Evolutionary conservation across 2,329 filamentous ascomycete genomes (phyloP).

Genomic region (Ophiostoma sp.): DNA sequence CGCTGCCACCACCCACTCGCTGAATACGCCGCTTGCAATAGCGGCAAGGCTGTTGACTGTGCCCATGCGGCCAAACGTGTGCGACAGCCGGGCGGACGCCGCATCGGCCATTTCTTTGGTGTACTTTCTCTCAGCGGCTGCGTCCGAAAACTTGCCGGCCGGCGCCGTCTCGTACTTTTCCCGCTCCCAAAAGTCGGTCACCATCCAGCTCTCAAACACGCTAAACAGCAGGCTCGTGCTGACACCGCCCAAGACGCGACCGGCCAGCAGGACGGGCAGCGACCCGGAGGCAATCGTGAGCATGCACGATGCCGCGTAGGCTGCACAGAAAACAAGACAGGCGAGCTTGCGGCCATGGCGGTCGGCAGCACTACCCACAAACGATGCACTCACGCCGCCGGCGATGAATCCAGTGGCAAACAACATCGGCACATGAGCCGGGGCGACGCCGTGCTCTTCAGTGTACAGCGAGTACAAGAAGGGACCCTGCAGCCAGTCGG

Average conservation of each 20-base stretch:
- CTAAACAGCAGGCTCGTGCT: slow-evolving; percentile 54
- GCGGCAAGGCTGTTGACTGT: slow-evolving; percentile 52
- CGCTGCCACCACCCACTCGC: slow-evolving; percentile 45
- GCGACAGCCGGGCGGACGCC: slow-evolving; percentile 37
- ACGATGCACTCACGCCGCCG: slow-evolving; percentile 41
- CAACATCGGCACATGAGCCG: slow-evolving; percentile 36
- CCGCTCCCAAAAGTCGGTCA: slow-evolving; percentile 48
- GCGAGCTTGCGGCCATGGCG: slow-evolving; percentile 47
- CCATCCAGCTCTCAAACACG: slow-evolving; percentile 58
- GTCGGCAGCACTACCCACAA: slow-evolving; percentile 46
- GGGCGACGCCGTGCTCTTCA: slow-evolving; percentile 33
- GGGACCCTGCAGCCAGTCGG: slow-evolving; percentile 45
- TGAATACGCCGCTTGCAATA: slow-evolving; percentile 47
- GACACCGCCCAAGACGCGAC: slow-evolving; percentile 51
- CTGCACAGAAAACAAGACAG: slow-evolving; percentile 51
- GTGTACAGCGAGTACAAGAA: slow-evolving; percentile 38
- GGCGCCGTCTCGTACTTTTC: slow-evolving; percentile 32
- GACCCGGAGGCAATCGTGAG: slow-evolving; percentile 32
- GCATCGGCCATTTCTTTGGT: slow-evolving; percentile 28
- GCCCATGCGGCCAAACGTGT: slow-evolving; percentile 48
- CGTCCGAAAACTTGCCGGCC: not conserved
- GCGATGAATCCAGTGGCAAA: slow-evolving; percentile 44
- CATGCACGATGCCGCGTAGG: slow-evolving; percentile 50
- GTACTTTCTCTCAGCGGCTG: slow-evolving; percentile 1
- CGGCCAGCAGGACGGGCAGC: slow-evolving; percentile 44